Evolutionary conservation across 2,329 filamentous ascomycete species (phyloP).

Genomic region (Clarireedia hainanense): DNA sequence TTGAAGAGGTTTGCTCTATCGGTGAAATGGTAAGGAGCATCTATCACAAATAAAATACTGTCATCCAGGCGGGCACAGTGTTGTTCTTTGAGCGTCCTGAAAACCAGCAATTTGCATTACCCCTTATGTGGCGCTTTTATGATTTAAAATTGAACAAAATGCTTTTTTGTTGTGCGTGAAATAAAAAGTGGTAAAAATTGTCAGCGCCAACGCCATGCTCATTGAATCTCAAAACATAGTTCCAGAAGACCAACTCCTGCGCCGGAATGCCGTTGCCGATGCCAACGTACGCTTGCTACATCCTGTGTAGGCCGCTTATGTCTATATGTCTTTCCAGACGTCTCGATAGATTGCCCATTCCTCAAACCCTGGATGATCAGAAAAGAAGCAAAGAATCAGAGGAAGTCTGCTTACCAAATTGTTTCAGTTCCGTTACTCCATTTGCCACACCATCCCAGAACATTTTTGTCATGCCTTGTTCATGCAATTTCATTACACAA

Average conservation of each 20-base stretch:
- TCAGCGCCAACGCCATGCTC: no score
- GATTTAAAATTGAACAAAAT: no score
- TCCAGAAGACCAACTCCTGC: neutral
- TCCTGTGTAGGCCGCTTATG: neutral
- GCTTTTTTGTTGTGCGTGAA: no score
- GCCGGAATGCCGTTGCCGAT: neutral
- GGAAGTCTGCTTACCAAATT: slow-evolving; percentile 38
- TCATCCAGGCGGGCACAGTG: no score
- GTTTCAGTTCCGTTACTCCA: slow-evolving; percentile 41
- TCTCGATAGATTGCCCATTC: slow-evolving; percentile 52
- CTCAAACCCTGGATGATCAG: slow-evolving; percentile 39
- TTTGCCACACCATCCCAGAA: slow-evolving; percentile 49
- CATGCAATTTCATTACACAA: slow-evolving; percentile 40
- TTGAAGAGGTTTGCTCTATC: neutral
- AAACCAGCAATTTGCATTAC: no score
- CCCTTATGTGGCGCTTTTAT: no score
- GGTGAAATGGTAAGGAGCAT: neutral
- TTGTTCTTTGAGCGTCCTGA: no score
- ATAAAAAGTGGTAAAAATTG: no score
- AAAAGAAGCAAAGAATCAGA: neutral
- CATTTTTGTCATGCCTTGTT: slow-evolving; percentile 44
- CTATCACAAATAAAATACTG: no score
- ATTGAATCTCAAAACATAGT: neutral
- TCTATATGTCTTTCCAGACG: slow-evolving; percentile 38
- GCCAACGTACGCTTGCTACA: neutral